phyloP scores from a whole-genome alignment of 345 rosid species.

The Syzygium oleosum region DNA sequence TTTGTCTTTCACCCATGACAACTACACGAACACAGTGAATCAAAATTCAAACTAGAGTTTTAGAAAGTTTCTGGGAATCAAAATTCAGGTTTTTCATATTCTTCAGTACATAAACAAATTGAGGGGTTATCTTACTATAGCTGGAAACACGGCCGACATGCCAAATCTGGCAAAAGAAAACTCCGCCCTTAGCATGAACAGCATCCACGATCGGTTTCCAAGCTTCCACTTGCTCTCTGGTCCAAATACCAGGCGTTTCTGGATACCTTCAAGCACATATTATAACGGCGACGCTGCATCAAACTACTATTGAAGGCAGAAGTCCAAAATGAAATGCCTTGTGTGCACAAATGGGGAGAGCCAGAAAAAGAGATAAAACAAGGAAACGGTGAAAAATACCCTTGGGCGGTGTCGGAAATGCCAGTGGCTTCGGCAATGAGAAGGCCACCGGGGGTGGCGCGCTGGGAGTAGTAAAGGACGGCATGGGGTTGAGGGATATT shows the following conservation, averaged over 20 bases:
- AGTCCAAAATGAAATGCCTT: not conserved
- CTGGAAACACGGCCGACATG: constrained; percentile 13
- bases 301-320: not conserved
- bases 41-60: not conserved
- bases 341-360: not conserved
- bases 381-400: constrained; percentile 4
- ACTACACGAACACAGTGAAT: not conserved
- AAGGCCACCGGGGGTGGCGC: constrained; percentile 19
- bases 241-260: constrained; percentile 13
- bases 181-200: constrained; percentile 18
- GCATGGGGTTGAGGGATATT: constrained; percentile 21
- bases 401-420: constrained; percentile 15
- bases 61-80: not conserved
- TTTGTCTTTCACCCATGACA: not conserved
- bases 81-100: not conserved
- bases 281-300: not conserved
- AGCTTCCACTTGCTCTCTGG: constrained; percentile 9
- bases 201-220: constrained; percentile 25
- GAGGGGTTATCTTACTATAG: not conserved
- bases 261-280: constrained; percentile 2
- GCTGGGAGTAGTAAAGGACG: constrained; percentile 23
- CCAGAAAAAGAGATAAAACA: not conserved
- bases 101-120: not conserved
- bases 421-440: constrained; percentile 19
- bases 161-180: constrained; percentile 24